phyloP scores from a whole-genome alignment of 176 grass and related monocot genomes.

The Phyllostachys edulis region DNA sequence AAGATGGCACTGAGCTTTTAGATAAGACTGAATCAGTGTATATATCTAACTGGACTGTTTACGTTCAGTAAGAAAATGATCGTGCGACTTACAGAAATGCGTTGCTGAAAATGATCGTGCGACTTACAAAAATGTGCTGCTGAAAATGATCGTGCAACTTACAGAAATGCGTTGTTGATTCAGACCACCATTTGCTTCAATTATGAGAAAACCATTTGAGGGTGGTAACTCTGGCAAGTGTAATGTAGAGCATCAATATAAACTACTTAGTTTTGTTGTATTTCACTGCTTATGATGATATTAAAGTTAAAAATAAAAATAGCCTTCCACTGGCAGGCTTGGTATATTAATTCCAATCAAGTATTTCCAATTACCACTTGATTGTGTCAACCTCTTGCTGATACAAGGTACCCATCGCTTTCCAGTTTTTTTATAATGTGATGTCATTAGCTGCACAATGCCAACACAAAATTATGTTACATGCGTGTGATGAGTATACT shows the following conservation, averaged over 20 bases:
- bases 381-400: constrained; percentile 41
- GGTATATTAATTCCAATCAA: background rate
- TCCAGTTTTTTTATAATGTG: constrained; percentile 53
- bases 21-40: background rate
- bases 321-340: background rate
- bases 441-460: constrained; percentile 54
- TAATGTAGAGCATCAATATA: constrained; percentile 24
- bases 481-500: background rate
- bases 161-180: constrained; percentile 92
- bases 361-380: constrained; percentile 57
- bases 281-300: constrained; percentile 25
- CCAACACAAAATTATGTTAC: background rate
- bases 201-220: constrained; percentile 90
- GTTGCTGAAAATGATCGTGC: constrained; percentile 51
- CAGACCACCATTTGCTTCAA: too few relatives aligned
- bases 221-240: constrained; percentile 59
- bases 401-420: constrained; percentile 68
- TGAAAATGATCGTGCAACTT: constrained; percentile 45
- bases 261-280: too few relatives aligned
- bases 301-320: background rate
- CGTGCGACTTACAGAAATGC: constrained; percentile 69
- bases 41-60: constrained; percentile 16
- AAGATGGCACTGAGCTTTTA: background rate
- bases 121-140: background rate
- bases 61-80: constrained; percentile 7